Evolutionary conservation across 2,329 filamentous ascomycete genomes (phyloP).

Genomic region (Diatrype stigma): DNA sequence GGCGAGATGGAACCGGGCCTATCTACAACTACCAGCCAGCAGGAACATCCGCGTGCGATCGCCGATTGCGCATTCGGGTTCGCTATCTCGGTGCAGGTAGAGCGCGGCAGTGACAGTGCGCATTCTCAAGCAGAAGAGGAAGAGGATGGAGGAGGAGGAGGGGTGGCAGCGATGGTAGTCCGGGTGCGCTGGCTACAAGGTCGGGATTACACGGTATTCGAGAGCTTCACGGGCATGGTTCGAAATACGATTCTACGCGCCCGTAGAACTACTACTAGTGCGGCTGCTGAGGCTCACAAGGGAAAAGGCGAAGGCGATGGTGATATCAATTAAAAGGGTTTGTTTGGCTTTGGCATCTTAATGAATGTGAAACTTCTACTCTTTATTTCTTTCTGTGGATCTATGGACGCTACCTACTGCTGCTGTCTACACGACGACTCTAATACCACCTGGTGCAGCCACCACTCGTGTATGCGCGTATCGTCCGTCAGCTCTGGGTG

Average conservation of each 20-base stretch:
- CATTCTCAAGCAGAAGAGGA: slow-evolving; percentile 20
- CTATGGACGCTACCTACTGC: slow-evolving; percentile 1
- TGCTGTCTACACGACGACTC: too few relatives aligned
- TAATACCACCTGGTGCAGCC: slow-evolving; percentile 74
- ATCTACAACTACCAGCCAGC: slow-evolving; percentile 6
- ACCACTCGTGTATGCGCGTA: slow-evolving; percentile 87
- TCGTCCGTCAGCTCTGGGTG: slow-evolving; percentile 92
- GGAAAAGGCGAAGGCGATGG: not conserved
- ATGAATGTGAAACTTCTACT: too few relatives aligned
- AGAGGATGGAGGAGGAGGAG: slow-evolving; percentile 32
- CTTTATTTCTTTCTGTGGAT: too few relatives aligned
- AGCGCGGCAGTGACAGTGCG: slow-evolving; percentile 29
- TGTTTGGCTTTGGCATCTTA: too few relatives aligned
- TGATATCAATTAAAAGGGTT: too few relatives aligned
- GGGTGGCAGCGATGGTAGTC: too few relatives aligned
- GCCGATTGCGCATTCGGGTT: slow-evolving; percentile 52
- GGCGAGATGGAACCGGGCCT: not conserved
- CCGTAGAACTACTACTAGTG: not conserved
- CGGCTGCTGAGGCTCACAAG: not conserved
- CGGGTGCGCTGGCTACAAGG: slow-evolving; percentile 72
- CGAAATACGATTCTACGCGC: slow-evolving; percentile 11
- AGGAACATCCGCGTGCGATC: slow-evolving; percentile 28
- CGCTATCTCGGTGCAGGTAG: slow-evolving; percentile 44
- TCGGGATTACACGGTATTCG: slow-evolving; percentile 67
- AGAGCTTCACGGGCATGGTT: slow-evolving; percentile 82